Evolutionary conservation across 2,329 filamentous ascomycete genomes (phyloP).

Genomic region (Neocucurbitaria cava): DNA sequence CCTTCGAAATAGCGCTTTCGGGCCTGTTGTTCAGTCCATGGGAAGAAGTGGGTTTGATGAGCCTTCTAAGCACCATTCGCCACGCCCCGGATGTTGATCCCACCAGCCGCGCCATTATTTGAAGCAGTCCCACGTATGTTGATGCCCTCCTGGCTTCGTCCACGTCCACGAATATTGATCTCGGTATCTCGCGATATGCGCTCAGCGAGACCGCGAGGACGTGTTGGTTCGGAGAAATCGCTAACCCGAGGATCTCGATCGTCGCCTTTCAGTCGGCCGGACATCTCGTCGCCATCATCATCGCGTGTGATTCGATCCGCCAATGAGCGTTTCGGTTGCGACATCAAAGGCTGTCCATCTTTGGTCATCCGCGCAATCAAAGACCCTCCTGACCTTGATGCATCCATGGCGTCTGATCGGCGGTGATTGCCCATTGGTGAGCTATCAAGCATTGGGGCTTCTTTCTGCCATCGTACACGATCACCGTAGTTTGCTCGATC

Average conservation of each 20-base stretch:
- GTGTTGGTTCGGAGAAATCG: constrained; percentile 34
- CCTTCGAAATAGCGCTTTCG: background rate
- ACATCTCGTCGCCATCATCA: constrained; percentile 28
- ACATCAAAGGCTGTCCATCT: constrained; percentile 35
- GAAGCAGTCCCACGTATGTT: background rate
- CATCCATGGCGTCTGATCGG: constrained; percentile 53
- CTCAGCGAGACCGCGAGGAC: constrained; percentile 26
- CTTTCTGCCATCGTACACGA: constrained; percentile 37
- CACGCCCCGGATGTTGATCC: constrained; percentile 43
- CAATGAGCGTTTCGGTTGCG: constrained; percentile 32
- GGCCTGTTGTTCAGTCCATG: background rate
- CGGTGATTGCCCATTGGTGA: constrained; percentile 54
- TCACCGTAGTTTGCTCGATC: constrained; percentile 36
- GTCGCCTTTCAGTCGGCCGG: constrained; percentile 42
- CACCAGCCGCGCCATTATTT: constrained; percentile 11
- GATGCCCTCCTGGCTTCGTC: constrained; percentile 12
- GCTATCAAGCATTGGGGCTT: constrained; percentile 39
- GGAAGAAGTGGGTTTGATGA: too few species aligned
- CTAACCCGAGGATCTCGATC: constrained; percentile 31
- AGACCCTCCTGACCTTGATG: constrained; percentile 32
- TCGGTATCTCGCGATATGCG: constrained; percentile 31
- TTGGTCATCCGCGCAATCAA: constrained; percentile 45
- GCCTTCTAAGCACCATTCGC: constrained; percentile 37
- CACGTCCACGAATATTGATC: constrained; percentile 41
- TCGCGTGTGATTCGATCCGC: constrained; percentile 43